phyloP scores from a whole-genome alignment of 2,329 filamentous ascomycete species.

The Hymenoscyphus salicellus region DNA sequence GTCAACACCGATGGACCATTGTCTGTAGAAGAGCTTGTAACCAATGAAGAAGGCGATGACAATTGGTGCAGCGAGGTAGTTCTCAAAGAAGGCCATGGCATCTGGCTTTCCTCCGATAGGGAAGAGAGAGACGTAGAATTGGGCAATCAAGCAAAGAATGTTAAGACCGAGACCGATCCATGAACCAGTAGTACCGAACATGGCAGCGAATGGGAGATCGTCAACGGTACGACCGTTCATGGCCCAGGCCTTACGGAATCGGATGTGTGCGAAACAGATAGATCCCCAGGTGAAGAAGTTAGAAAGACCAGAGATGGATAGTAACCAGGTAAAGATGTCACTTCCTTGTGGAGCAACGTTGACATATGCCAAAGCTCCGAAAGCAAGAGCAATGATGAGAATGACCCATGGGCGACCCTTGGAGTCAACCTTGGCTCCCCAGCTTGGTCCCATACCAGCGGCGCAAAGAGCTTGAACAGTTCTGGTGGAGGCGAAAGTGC shows the following conservation, averaged over 20 bases:
- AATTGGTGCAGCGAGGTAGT: slow-evolving; percentile 56
- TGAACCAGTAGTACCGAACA: slow-evolving; percentile 62
- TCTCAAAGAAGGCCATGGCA: slow-evolving; percentile 38
- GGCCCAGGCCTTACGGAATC: slow-evolving; percentile 61
- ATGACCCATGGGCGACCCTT: slow-evolving; percentile 68
- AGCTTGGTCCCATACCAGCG: slow-evolving; percentile 73
- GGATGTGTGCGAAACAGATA: slow-evolving; percentile 63
- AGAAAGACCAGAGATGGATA: slow-evolving; percentile 69
- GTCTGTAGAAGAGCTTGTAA: slow-evolving; percentile 58
- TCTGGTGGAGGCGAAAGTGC: slow-evolving; percentile 86
- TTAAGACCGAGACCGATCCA: slow-evolving; percentile 67
- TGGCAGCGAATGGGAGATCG: slow-evolving; percentile 48
- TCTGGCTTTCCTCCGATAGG: slow-evolving; percentile 49
- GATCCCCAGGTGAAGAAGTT: slow-evolving; percentile 75
- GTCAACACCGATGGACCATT: slow-evolving; percentile 31
- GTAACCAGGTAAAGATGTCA: slow-evolving; percentile 60
- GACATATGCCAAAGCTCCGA: slow-evolving; percentile 60
- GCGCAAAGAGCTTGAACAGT: slow-evolving; percentile 88
- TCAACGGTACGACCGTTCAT: slow-evolving; percentile 52
- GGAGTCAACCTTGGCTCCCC: slow-evolving; percentile 77
- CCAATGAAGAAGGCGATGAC: slow-evolving; percentile 57
- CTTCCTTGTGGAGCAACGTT: slow-evolving; percentile 43
- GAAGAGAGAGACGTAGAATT: slow-evolving; percentile 42
- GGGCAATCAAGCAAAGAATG: slow-evolving; percentile 62
- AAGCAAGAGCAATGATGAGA: slow-evolving; percentile 49